phyloP scores from a whole-genome alignment of 768 basidiomycete species.

The Rhodocollybia butyracea region DNA sequence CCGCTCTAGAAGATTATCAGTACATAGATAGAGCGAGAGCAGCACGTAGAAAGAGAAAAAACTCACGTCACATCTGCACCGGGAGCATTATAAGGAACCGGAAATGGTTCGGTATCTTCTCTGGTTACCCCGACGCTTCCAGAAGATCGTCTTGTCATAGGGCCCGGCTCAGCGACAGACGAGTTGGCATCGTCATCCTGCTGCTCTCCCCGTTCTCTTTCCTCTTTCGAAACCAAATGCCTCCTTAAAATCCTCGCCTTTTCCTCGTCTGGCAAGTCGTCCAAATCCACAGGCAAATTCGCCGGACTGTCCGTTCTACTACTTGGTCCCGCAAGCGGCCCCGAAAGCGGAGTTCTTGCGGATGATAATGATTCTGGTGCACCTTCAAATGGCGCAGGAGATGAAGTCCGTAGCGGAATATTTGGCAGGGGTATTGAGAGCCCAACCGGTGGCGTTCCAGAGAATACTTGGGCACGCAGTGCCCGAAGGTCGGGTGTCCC shows the following conservation, averaged over 20 bases:
- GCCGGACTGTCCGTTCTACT: slow-evolving; percentile 28
- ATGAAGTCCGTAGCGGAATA: slow-evolving; percentile 34
- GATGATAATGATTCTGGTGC: slow-evolving; percentile 19
- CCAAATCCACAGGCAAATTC: slow-evolving; percentile 36
- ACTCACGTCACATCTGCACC: slow-evolving; percentile 94
- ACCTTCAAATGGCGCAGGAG: slow-evolving; percentile 16
- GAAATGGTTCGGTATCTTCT: slow-evolving; percentile 69
- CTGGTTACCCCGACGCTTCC: slow-evolving; percentile 18
- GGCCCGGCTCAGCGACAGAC: slow-evolving; percentile 5
- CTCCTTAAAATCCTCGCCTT: slow-evolving; percentile 77
- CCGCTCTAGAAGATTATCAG: slow-evolving; percentile 51
- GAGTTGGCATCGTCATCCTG: neutral
- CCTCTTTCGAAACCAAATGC: slow-evolving; percentile 77
- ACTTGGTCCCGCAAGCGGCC: slow-evolving; percentile 19
- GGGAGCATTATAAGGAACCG: slow-evolving; percentile 83
- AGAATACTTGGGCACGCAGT: slow-evolving; percentile 58
- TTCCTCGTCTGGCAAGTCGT: slow-evolving; percentile 74
- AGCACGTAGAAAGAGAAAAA: neutral
- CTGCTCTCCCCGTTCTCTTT: slow-evolving; percentile 22
- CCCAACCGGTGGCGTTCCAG: slow-evolving; percentile 44
- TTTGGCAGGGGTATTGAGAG: slow-evolving; percentile 55
- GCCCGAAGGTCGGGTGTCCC: slow-evolving; percentile 66
- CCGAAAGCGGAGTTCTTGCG: slow-evolving; percentile 28
- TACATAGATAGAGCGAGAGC: slow-evolving; percentile 4
- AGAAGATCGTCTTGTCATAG: slow-evolving; percentile 20